These are phyloP conservation scores for Neohortaea acidophila DNA, from an alignment of 495 filamentous ascomycete species.

Conservation along the genomic window DNA sequence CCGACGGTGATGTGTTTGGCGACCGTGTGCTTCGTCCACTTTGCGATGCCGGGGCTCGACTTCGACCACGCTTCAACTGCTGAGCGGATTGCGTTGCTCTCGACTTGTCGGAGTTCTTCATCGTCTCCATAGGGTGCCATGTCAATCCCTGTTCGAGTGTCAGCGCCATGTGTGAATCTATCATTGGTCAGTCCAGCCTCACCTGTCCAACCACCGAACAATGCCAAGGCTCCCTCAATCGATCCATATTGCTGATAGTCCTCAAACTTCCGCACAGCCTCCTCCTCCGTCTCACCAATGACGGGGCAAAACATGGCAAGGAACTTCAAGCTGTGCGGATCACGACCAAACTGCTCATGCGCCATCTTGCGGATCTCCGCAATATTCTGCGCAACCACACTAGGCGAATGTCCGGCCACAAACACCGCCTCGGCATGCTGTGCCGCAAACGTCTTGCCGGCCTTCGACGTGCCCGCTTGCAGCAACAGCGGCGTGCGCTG, in stretches of 20 bases:
- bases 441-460: slow-evolving; percentile 46
- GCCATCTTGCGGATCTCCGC: slow-evolving; percentile 35
- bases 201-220: slow-evolving; percentile 44
- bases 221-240: slow-evolving; percentile 38
- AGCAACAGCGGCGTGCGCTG: slow-evolving; percentile 48
- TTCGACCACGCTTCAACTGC: slow-evolving; percentile 26
- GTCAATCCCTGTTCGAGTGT: slow-evolving; percentile 33
- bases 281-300: slow-evolving; percentile 37
- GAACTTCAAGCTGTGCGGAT: slow-evolving; percentile 37
- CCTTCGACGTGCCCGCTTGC: slow-evolving; percentile 47
- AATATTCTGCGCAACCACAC: slow-evolving; percentile 29
- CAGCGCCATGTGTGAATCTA: not conserved
- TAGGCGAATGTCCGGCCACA: slow-evolving; percentile 33
- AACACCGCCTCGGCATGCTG: slow-evolving; percentile 46
- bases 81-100: slow-evolving; percentile 44
- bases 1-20: slow-evolving; percentile 43
- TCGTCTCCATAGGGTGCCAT: slow-evolving; percentile 36
- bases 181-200: not conserved
- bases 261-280: slow-evolving; percentile 33
- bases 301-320: slow-evolving; percentile 31
- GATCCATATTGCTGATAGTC: slow-evolving; percentile 37
- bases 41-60: slow-evolving; percentile 29
- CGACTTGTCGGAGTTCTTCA: slow-evolving; percentile 40
- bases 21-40: slow-evolving; percentile 49
- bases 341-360: slow-evolving; percentile 27